These are phyloP conservation scores for Phytopythium ostracodes DNA, from an alignment of 352 stramenopile genomes.

Conservation along the genomic window DNA sequence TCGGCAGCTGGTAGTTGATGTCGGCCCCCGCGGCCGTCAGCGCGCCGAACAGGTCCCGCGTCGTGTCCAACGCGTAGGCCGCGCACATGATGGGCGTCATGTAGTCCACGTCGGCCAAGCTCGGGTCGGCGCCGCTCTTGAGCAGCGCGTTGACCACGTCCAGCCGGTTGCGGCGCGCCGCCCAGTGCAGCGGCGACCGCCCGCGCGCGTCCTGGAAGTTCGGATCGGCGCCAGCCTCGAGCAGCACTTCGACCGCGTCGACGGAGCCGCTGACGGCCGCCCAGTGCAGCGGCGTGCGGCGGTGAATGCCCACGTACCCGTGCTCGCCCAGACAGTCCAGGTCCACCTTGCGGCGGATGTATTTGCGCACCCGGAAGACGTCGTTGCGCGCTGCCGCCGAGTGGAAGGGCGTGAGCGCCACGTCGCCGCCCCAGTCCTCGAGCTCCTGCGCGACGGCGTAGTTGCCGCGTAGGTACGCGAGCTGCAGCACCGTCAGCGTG, in stretches of 20 bases:
- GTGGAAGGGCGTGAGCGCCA: constrained; percentile 79
- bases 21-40: constrained; percentile 58
- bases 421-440: constrained; percentile 76
- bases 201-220: constrained; percentile 76
- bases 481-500: constrained; percentile 70
- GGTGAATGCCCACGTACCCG: constrained; percentile 76
- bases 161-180: constrained; percentile 51
- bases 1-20: constrained; percentile 67
- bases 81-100: constrained; percentile 75
- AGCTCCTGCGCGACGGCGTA: constrained; percentile 72
- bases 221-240: constrained; percentile 58
- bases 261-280: constrained; percentile 59
- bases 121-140: constrained; percentile 29
- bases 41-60: constrained; percentile 43
- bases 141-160: constrained; percentile 53
- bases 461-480: constrained; percentile 75
- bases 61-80: constrained; percentile 36
- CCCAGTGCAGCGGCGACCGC: constrained; percentile 75
- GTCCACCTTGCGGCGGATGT: constrained; percentile 49
- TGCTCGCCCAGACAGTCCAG: constrained; percentile 75
- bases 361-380: constrained; percentile 49
- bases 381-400: constrained; percentile 58
- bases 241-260: constrained; percentile 56
- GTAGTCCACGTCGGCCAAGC: constrained; percentile 46
- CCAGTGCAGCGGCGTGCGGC: constrained; percentile 78